Percentiles rank a stretch among this genome's conserved stretches.
Conservation (phyloP, 495 filamentous ascomycete species). For the Xylaria castorea region DNA sequence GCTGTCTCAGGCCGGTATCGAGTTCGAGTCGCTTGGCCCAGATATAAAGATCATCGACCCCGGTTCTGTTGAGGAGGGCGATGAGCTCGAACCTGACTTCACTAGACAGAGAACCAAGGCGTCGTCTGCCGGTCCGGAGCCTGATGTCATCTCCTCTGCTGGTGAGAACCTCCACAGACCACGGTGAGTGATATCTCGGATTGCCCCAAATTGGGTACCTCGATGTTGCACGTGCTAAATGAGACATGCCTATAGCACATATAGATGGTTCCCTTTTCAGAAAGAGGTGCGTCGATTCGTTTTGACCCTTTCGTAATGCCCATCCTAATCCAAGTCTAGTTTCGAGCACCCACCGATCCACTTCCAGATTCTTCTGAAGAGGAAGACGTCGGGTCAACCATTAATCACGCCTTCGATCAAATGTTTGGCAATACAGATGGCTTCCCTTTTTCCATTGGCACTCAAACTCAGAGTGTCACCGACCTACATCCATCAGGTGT, state of each 20-base stretch:
- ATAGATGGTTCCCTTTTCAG: constrained; percentile 51
- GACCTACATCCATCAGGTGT: constrained; percentile 68
- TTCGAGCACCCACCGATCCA: constrained; percentile 47
- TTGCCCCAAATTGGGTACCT: constrained; percentile 9
- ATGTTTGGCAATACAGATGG: constrained; percentile 61
- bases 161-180: constrained; percentile 39
- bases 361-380: constrained; percentile 67
- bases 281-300: constrained; percentile 50
- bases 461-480: constrained; percentile 52
- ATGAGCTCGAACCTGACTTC: constrained; percentile 57
- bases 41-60: constrained; percentile 51
- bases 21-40: constrained; percentile 51
- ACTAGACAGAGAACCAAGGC: constrained; percentile 39
- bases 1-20: constrained; percentile 58
- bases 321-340: constrained; percentile 42
- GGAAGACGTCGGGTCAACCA: constrained; percentile 60
- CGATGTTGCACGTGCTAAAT: constrained; percentile 22
- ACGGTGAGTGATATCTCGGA: constrained; percentile 25
- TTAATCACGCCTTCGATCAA: constrained; percentile 60
- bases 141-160: constrained; percentile 39
- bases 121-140: constrained; percentile 35
- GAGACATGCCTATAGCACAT: constrained; percentile 34
- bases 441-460: constrained; percentile 67
- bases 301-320: constrained; percentile 1
- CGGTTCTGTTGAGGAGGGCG: constrained; percentile 52